Percentiles rank a stretch among this genome's conserved stretches.
phyloP scores from a whole-genome alignment of 352 stramenopile species.

The Globisporangium apiculatum region DNA sequence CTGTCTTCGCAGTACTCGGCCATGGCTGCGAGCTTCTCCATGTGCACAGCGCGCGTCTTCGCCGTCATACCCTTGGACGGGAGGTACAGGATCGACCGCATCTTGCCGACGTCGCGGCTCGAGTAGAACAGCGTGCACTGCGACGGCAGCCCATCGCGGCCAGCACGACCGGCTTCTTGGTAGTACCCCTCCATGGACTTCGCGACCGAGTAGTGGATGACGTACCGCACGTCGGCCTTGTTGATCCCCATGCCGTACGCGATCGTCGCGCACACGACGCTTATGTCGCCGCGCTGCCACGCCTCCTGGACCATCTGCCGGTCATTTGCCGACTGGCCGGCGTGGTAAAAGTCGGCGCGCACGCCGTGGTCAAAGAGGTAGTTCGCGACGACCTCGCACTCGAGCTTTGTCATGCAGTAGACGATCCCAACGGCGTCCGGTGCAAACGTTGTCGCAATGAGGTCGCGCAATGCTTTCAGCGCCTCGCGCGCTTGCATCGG shows the following conservation, averaged over 20 bases:
- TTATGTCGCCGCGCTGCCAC: slow-evolving; percentile 65
- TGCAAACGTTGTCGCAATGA: slow-evolving; percentile 48
- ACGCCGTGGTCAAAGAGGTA: slow-evolving; percentile 86
- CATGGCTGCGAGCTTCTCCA: slow-evolving; percentile 77
- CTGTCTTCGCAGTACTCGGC: slow-evolving; percentile 74
- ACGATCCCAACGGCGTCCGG: slow-evolving; percentile 81
- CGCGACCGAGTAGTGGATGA: slow-evolving; percentile 90
- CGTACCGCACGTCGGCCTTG: slow-evolving; percentile 91
- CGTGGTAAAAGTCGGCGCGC: slow-evolving; percentile 90
- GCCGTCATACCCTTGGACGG: slow-evolving; percentile 74
- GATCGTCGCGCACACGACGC: slow-evolving; percentile 94
- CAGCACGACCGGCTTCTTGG: slow-evolving; percentile 95
- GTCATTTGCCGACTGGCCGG: slow-evolving; percentile 68
- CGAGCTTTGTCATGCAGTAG: slow-evolving; percentile 93
- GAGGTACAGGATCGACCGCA: slow-evolving; percentile 74
- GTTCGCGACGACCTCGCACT: slow-evolving; percentile 89
- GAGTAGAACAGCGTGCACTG: slow-evolving; percentile 91
- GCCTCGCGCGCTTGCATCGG: slow-evolving; percentile 35
- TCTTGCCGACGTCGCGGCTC: slow-evolving; percentile 71
- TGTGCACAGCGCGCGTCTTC: slow-evolving; percentile 58
- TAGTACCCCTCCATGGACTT: slow-evolving; percentile 98
- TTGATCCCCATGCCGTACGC: slow-evolving; percentile 96
- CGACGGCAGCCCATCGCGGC: slow-evolving; percentile 91
- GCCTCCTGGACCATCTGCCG: slow-evolving; percentile 74
- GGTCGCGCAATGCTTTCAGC: slow-evolving; percentile 39